Evolutionary conservation across 257 asterid species (phyloP).

Genomic region (Solanum chiquidenum): DNA sequence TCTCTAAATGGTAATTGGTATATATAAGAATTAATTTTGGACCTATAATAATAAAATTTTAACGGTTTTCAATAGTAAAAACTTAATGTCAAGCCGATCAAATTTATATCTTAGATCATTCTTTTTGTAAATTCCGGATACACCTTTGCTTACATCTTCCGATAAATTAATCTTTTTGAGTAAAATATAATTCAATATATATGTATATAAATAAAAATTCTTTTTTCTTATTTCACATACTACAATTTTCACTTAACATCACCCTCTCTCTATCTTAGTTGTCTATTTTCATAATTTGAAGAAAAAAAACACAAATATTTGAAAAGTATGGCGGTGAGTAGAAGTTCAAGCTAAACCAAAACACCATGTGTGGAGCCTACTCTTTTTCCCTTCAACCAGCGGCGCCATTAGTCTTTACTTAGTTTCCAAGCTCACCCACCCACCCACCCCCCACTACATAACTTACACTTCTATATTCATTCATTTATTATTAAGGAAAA

Average conservation of each 20-base stretch:
- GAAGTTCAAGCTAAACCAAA: not conserved
- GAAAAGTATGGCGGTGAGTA: not conserved
- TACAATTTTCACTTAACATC: not conserved
- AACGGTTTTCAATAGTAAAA: accelerated
- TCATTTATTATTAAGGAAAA: conserved; percentile 9
- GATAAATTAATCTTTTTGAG: too few relatives aligned
- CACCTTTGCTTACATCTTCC: accelerated
- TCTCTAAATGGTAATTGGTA: too few relatives aligned
- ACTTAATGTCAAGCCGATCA: accelerated
- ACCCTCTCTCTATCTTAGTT: not conserved
- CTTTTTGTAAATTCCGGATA: too few relatives aligned
- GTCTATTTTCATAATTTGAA: not conserved
- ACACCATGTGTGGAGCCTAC: conserved; percentile 11
- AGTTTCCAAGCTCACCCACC: conserved; percentile 31
- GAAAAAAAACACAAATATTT: too few relatives aligned
- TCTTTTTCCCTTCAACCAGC: not conserved
- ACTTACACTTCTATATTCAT: not conserved
- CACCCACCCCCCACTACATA: not conserved
- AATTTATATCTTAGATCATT: too few relatives aligned
- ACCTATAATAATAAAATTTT: too few relatives aligned
- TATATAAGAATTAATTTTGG: too few relatives aligned
- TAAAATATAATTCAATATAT: not conserved
- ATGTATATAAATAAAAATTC: not conserved
- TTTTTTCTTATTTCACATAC: not conserved
- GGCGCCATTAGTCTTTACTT: conserved; percentile 31